These are phyloP conservation scores for Nannochloris sp. DNA, from an alignment of 139 green algal genomes.

Conservation along the genomic window DNA sequence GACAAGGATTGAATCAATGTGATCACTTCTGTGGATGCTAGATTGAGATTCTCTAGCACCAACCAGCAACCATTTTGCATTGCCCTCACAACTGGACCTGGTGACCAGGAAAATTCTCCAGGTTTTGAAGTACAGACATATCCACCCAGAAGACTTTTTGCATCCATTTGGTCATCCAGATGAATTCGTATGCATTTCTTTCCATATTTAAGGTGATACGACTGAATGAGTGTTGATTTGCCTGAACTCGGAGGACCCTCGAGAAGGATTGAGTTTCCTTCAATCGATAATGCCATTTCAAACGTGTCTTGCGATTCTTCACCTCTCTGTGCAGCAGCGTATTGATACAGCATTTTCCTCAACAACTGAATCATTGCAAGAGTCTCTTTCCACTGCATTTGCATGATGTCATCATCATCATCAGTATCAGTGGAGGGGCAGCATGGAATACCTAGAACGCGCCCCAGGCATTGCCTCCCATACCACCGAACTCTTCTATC, in stretches of 20 bases:
- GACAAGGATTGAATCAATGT: constrained; percentile 77
- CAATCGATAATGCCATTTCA: too few relatives aligned
- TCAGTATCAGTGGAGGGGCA: not conserved
- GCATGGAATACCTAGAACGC: not conserved
- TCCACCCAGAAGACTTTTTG: constrained; percentile 84
- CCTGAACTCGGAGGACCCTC: not conserved
- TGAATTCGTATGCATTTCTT: constrained; percentile 61
- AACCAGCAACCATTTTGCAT: constrained; percentile 82
- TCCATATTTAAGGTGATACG: not conserved
- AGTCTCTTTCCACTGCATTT: not conserved
- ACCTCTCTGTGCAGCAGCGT: too few relatives aligned
- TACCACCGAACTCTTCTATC: constrained; percentile 1
- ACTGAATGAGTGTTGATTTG: not conserved
- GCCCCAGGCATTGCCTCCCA: not conserved
- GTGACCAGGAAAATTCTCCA: constrained; percentile 93
- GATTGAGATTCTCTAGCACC: constrained; percentile 89
- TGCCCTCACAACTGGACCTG: constrained; percentile 81
- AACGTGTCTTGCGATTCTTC: too few relatives aligned
- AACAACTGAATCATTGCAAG: too few relatives aligned
- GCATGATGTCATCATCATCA: not conserved
- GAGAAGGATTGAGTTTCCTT: too few relatives aligned
- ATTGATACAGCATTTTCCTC: too few relatives aligned
- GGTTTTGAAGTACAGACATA: constrained; percentile 85
- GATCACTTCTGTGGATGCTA: constrained; percentile 84
- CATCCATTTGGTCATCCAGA: constrained; percentile 93